phyloP scores from a whole-genome alignment of 345 rosid species.

The Erucastrum elatum region DNA sequence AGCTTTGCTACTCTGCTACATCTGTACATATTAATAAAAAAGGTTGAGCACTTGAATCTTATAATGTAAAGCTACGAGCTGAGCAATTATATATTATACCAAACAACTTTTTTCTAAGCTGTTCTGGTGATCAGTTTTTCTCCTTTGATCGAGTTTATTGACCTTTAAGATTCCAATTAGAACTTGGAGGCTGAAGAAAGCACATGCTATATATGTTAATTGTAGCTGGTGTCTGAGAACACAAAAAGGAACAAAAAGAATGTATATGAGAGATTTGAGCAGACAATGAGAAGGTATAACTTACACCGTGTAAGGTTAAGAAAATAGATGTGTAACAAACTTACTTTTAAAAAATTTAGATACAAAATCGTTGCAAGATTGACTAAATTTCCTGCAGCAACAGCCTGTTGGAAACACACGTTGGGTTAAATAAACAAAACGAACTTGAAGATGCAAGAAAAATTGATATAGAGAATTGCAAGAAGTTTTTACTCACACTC shows the following conservation, averaged over 20 bases:
- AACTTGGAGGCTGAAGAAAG: constrained; percentile 80
- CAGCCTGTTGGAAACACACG: constrained; percentile 33
- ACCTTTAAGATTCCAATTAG: constrained; percentile 78
- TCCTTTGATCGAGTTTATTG: constrained; percentile 70
- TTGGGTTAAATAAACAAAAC: too few species aligned
- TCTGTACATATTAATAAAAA: too few species aligned
- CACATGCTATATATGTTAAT: constrained; percentile 60
- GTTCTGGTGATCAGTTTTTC: constrained; percentile 87
- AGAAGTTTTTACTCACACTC: constrained; percentile 57
- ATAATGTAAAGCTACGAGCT: too few species aligned
- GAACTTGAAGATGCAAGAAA: background rate
- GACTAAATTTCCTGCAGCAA: constrained; percentile 91
- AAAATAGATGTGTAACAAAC: constrained; percentile 20
- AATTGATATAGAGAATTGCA: background rate
- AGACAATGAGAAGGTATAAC: background rate
- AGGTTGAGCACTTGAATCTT: too few species aligned
- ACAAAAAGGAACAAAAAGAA: constrained; percentile 19
- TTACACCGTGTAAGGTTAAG: background rate
- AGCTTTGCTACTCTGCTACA: too few species aligned
- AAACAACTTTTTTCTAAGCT: constrained; percentile 47
- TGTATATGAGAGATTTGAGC: background rate
- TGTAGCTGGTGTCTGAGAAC: constrained; percentile 67
- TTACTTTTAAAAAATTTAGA: constrained; percentile 79
- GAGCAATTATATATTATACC: constrained; percentile 16
- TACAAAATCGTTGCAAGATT: constrained; percentile 89